phyloP scores from a whole-genome alignment of 2,329 filamentous ascomycete species.

The Rachicladosporium sp. region DNA sequence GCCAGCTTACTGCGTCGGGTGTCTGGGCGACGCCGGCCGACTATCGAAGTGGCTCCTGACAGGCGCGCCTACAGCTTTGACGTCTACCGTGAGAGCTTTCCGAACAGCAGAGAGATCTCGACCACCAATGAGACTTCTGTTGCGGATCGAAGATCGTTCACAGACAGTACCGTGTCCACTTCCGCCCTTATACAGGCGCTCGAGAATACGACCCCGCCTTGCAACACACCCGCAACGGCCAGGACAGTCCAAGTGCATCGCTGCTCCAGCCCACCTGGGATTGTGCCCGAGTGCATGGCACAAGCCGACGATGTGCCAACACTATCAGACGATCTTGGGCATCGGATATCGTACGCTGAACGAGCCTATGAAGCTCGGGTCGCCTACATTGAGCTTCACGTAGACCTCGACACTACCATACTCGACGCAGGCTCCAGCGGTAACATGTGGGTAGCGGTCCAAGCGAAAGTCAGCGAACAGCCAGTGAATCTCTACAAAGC shows the following conservation, averaged over 20 bases:
- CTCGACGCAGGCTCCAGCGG: conserved; percentile 15
- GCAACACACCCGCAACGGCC: background rate
- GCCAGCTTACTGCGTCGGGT: conserved; percentile 17
- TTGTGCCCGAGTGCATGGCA: too few species aligned
- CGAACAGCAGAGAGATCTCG: background rate
- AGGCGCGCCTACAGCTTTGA: conserved; percentile 18
- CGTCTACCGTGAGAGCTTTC: conserved; percentile 15
- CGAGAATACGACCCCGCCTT: conserved; percentile 2
- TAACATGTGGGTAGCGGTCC: conserved; percentile 20
- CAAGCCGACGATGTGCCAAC: conserved; percentile 44
- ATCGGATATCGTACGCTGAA: too few species aligned
- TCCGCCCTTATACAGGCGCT: conserved; percentile 4
- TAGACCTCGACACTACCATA: conserved; percentile 11
- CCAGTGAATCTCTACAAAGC: conserved; percentile 2
- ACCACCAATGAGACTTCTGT: too few species aligned
- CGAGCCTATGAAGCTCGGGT: conserved; percentile 3
- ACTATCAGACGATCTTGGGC: conserved; percentile 23
- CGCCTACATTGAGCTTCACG: conserved; percentile 17
- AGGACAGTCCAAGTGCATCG: conserved; percentile 1
- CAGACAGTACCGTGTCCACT: conserved; percentile 16
- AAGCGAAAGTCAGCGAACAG: conserved; percentile 15
- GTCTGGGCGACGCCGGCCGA: conserved; percentile 17
- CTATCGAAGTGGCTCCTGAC: conserved; percentile 9
- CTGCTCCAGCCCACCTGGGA: background rate
- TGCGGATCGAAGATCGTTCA: conserved; percentile 10